phyloP scores from a whole-genome alignment of 345 rosid genomes.

The Citrus sp. region DNA sequence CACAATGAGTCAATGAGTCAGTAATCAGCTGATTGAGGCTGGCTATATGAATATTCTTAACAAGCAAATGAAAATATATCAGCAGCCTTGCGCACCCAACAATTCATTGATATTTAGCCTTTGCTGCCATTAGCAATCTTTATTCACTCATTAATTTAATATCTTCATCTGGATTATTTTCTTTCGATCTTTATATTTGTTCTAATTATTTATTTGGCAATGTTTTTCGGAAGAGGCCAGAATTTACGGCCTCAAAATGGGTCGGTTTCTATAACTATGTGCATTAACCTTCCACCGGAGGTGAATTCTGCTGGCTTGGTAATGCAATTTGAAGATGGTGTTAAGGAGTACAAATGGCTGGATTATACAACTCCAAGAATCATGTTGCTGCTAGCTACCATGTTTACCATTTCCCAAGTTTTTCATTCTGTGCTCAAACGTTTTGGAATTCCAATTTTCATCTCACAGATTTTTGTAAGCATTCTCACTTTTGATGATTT shows the following conservation, averaged over 20 bases:
- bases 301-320: background rate
- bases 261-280: background rate
- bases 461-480: constrained; percentile 28
- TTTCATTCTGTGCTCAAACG: constrained; percentile 13
- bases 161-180: too few species aligned
- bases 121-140: background rate
- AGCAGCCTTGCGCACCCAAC: background rate
- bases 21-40: background rate
- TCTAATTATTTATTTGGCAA: too few species aligned
- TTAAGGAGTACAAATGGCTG: background rate
- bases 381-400: constrained; percentile 9
- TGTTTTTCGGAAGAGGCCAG: too few species aligned
- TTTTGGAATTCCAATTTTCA: constrained; percentile 13
- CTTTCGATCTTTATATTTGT: too few species aligned
- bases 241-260: background rate
- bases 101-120: background rate
- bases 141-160: background rate
- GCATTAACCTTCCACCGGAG: background rate
- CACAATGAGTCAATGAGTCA: background rate
- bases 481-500: background rate
- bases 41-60: background rate
- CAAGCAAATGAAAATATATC: background rate
- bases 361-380: constrained; percentile 14
- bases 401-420: constrained; percentile 16
- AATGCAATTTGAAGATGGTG: background rate